phyloP scores from a whole-genome alignment of 768 basidiomycete genomes.

The Tricholoma furcatifolium region DNA sequence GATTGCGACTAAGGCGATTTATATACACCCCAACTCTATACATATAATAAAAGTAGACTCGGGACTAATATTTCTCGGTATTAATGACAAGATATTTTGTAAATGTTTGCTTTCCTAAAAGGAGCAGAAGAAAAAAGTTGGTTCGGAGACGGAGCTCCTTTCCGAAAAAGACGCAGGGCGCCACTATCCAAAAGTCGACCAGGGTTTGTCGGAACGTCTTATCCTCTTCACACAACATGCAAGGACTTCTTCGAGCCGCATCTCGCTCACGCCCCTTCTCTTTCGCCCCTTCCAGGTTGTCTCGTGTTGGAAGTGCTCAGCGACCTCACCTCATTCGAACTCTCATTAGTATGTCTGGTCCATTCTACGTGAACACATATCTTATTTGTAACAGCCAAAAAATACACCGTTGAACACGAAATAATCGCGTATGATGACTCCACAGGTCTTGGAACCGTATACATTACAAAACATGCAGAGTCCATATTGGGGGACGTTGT shows the following conservation, averaged over 20 bases:
- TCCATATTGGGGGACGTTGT: conserved; percentile 93
- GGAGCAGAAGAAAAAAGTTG: not conserved
- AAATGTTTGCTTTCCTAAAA: not conserved
- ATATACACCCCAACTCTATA: conserved; percentile 15
- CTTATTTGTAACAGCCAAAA: conserved; percentile 50
- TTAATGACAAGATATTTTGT: not conserved
- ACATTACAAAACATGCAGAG: conserved; percentile 93
- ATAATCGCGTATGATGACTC: conserved; percentile 74
- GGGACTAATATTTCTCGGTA: conserved; percentile 6
- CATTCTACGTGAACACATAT: not conserved
- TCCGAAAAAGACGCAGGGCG: too few species aligned
- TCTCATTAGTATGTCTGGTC: conserved; percentile 54
- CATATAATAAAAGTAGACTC: conserved; percentile 17
- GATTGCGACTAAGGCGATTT: not conserved
- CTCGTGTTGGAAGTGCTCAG: conserved; percentile 20
- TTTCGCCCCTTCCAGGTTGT: conserved; percentile 19
- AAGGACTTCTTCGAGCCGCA: conserved; percentile 34
- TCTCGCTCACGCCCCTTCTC: conserved; percentile 20
- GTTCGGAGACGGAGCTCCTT: conserved; percentile 5
- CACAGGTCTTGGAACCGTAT: conserved; percentile 75
- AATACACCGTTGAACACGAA: conserved; percentile 89
- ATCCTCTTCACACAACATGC: conserved; percentile 30
- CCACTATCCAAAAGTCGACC: not conserved
- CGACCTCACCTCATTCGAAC: conserved; percentile 41
- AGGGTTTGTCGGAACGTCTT: not conserved